Base-by-base conservation (phyloP, 116 monocot species). In the Zostera marina region DNA sequence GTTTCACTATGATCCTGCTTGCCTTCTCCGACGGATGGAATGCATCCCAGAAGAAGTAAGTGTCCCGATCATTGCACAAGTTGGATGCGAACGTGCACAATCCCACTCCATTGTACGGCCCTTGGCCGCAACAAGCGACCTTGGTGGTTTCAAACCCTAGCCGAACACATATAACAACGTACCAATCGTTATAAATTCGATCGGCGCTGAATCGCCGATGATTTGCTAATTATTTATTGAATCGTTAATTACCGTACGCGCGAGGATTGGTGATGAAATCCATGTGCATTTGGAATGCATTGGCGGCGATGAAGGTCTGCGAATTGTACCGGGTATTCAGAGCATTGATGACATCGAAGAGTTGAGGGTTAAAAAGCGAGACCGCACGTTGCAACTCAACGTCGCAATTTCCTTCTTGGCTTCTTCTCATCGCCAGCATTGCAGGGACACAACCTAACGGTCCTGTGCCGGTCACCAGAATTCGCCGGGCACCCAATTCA, bases 391-490 rank as follows among this genome's bases (percentile, higher is more conserved):
- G 64, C 23, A 73, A 64, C 52, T 72, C 77, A 7, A 56, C 39
- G 19, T 68, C 68, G 22, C 77, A 77, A 2, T 65, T 45, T 11
- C 77, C 77, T 17, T 58, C 45, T 7, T 32, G 39, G 54, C 72
- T 72, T 26, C 72, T 72, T 26, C 77, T 53, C 60, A 55, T 2
- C 8, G 77, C 77, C 1, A 77, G 59, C 72, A 64, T 63, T 9
- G 72, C 68, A 3, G 77, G 77, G 9, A 77, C 77, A 52, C 77
- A 77, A 0, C 77, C 77, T 23, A 77, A 48, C 4, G 77, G 72
- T 0, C 77, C 77, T 11, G 72, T 77, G n/a, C 77, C 77, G 8
- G 77, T 77, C 64, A 77, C 77, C 43, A 77, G 39, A 25, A 77
- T 69, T 22, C 72, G 41, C 5, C 77, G 68, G 44, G 72, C 77